Conservation (phyloP, 1,284 basidiomycete species). For the Gastroboletus turbinatus region DNA sequence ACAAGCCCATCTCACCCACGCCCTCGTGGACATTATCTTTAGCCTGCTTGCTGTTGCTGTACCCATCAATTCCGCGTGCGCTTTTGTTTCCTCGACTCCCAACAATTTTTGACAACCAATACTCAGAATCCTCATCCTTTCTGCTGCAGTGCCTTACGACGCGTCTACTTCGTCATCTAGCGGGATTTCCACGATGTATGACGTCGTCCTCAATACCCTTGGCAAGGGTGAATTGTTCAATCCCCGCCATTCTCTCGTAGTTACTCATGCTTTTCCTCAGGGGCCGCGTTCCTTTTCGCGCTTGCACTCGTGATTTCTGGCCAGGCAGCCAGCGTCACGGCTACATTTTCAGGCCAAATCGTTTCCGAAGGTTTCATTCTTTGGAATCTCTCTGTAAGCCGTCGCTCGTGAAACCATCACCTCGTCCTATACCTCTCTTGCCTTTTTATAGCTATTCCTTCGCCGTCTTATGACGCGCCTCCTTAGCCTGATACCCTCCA, state of each 20-base stretch:
- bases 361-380: slow-evolving; percentile 78
- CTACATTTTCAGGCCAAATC: slow-evolving; percentile 80
- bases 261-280: slow-evolving; percentile 31
- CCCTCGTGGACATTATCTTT: slow-evolving; percentile 52
- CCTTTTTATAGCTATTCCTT: slow-evolving; percentile 54
- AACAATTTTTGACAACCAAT: neutral
- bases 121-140: slow-evolving; percentile 53
- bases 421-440: neutral
- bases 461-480: slow-evolving; percentile 73
- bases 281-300: slow-evolving; percentile 73
- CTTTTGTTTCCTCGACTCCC: neutral
- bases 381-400: slow-evolving; percentile 70
- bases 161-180: slow-evolving; percentile 40
- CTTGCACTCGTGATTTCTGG: slow-evolving; percentile 76
- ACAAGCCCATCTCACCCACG: slow-evolving; percentile 65
- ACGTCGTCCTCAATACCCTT: slow-evolving; percentile 56
- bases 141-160: slow-evolving; percentile 56
- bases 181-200: slow-evolving; percentile 69
- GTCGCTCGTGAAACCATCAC: neutral
- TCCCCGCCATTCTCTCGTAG: neutral
- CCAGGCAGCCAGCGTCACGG: slow-evolving; percentile 81
- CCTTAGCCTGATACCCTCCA: slow-evolving; percentile 73
- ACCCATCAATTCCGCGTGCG: slow-evolving; percentile 66
- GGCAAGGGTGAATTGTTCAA: slow-evolving; percentile 51
- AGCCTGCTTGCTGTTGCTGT: slow-evolving; percentile 66